Conservation (phyloP, 352 stramenopile genomes). For the Pythium pyrilobum region DNA sequence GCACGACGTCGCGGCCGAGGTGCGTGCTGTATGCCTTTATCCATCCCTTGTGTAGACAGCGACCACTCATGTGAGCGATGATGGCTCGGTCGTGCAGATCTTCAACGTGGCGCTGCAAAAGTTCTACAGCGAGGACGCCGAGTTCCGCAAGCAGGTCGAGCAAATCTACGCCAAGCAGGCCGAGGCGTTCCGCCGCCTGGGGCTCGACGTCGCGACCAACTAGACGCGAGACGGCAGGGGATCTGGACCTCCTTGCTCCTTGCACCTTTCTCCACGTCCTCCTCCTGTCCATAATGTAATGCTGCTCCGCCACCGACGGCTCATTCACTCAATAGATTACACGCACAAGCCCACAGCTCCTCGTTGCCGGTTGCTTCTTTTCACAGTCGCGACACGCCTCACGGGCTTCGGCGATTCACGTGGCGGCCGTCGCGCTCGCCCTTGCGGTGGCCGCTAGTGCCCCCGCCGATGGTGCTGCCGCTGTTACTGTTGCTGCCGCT, state of each 20-base stretch:
- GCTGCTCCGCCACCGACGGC: neutral
- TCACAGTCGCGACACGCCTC: neutral
- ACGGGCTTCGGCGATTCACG: conserved; percentile 13
- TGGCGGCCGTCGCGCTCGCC: conserved; percentile 17
- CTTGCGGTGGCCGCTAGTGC: conserved; percentile 11
- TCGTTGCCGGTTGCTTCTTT: neutral
- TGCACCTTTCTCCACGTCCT: no score
- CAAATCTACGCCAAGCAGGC: conserved; percentile 64
- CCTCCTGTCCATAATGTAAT: neutral
- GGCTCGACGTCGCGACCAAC: conserved; percentile 46
- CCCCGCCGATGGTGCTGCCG: neutral
- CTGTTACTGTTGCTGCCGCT: neutral
- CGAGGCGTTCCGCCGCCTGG: conserved; percentile 66
- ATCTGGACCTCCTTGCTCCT: no score
- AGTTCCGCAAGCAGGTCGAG: conserved; percentile 68
- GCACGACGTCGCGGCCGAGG: conserved; percentile 53
- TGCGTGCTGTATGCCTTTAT: conserved; percentile 12
- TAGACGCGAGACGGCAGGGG: no score
- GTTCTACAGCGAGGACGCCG: conserved; percentile 49
- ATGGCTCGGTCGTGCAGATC: conserved; percentile 21
- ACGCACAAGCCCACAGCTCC: neutral
- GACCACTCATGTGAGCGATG: neutral
- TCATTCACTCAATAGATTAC: conserved; percentile 17
- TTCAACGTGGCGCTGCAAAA: conserved; percentile 71
- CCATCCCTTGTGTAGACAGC: neutral